Evolutionary conservation across 306 rosid genomes (phyloP).

Genomic region (Herpetospermum pedunculosum): DNA sequence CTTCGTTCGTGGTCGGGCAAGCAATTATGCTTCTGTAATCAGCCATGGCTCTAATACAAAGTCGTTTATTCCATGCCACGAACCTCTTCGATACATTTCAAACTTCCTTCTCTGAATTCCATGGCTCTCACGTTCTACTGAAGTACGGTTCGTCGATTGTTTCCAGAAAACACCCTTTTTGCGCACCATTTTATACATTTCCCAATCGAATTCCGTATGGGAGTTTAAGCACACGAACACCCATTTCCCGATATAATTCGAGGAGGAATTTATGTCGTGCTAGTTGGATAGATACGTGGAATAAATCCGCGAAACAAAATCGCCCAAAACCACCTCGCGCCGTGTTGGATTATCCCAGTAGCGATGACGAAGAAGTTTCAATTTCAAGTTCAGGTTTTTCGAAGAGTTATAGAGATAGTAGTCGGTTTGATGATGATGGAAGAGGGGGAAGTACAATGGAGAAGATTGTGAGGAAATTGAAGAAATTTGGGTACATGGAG

Average conservation of each 20-base stretch:
- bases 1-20: not conserved
- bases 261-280: constrained; percentile 16
- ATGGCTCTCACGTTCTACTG: constrained; percentile 28
- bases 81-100: constrained; percentile 58
- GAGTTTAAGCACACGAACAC: constrained; percentile 18
- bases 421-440: constrained; percentile 6
- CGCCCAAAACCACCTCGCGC: constrained; percentile 45
- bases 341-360: constrained; percentile 32
- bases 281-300: constrained; percentile 69
- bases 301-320: constrained; percentile 18
- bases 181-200: constrained; percentile 13
- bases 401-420: constrained; percentile 16
- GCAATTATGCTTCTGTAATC: not conserved
- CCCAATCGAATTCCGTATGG: constrained; percentile 15
- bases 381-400: constrained; percentile 19
- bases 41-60: constrained; percentile 54
- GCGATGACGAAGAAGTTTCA: constrained; percentile 33
- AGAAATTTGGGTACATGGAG: constrained; percentile 65
- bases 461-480: constrained; percentile 71
- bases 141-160: constrained; percentile 33
- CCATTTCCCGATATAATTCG: constrained; percentile 12
- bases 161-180: constrained; percentile 16
- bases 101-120: constrained; percentile 33
- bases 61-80: constrained; percentile 60
- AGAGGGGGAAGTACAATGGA: constrained; percentile 58